Percentiles rank a stretch among this genome's conserved stretches.
phyloP scores from a whole-genome alignment of 2,329 filamentous ascomycete species.

The Fusarium xylarioides region DNA sequence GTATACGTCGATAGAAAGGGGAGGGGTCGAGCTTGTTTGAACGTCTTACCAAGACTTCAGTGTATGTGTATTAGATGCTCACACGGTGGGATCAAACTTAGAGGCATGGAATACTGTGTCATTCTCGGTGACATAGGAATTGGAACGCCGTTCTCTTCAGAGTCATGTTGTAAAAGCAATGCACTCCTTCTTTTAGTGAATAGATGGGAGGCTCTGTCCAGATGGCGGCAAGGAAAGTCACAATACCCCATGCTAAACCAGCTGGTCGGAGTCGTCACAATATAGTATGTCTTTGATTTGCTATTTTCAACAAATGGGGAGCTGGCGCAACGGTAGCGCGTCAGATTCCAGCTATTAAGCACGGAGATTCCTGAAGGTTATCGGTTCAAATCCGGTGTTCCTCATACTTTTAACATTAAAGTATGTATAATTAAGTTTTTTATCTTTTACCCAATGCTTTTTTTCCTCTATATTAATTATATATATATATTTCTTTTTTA shows the following conservation, averaged over 20 bases:
- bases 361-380: slow-evolving; percentile 23
- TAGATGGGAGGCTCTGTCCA: too few species aligned
- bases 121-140: not conserved
- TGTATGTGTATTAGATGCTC: slow-evolving; percentile 44
- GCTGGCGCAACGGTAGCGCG: slow-evolving; percentile 13
- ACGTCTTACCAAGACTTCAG: slow-evolving; percentile 20
- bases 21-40: slow-evolving; percentile 4
- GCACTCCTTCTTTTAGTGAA: not conserved
- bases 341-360: slow-evolving; percentile 14
- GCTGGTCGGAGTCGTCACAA: rapidly evolving
- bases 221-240: not conserved
- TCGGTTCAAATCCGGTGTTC: slow-evolving; percentile 30
- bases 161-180: not conserved
- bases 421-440: not conserved
- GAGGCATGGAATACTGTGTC: slow-evolving; percentile 14
- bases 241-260: not conserved
- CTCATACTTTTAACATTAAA: not conserved
- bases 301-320: slow-evolving; percentile 1
- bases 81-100: slow-evolving; percentile 17
- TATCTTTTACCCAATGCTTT: too few species aligned
- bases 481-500: not conserved
- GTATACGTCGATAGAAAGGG: slow-evolving; percentile 30
- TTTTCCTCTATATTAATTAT: too few species aligned
- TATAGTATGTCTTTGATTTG: not conserved
- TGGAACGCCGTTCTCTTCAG: not conserved